Percentiles rank a stretch among this genome's conserved stretches.
Conservation (phyloP, 2,329 filamentous ascomycete species). For the Hypocrella siamensis region DNA sequence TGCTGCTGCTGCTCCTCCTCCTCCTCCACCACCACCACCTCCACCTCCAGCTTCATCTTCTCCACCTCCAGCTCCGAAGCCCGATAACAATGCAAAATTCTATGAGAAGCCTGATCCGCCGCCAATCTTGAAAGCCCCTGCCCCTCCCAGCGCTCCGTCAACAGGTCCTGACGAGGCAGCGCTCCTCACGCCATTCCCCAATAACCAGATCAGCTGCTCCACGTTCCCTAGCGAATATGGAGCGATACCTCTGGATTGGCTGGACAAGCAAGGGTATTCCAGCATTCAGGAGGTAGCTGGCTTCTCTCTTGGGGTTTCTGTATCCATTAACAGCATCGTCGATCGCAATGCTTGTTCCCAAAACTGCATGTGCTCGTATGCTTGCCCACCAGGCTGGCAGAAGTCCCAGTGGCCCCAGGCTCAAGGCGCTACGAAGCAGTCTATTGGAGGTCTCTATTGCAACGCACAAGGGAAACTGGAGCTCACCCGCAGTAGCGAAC, state of each 20-base stretch:
- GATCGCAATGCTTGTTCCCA: constrained; percentile 46
- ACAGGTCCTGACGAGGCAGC: no score
- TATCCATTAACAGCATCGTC: constrained; percentile 48
- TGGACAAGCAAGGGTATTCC: constrained; percentile 59
- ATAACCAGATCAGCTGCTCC: constrained; percentile 54
- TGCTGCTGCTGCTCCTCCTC: constrained; percentile 9
- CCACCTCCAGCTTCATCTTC: constrained; percentile 11
- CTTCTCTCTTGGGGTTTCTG: constrained; percentile 26
- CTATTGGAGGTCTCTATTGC: constrained; percentile 78
- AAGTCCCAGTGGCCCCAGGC: constrained; percentile 76
- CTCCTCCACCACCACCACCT: constrained; percentile 12
- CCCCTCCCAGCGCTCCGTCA: constrained; percentile 6
- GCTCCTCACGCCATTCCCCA: constrained; percentile 59
- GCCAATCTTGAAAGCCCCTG: neutral
- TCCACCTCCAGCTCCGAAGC: constrained; percentile 15
- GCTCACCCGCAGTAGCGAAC: constrained; percentile 52
- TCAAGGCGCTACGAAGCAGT: constrained; percentile 70
- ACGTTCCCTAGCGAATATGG: constrained; percentile 72
- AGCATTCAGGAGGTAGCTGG: constrained; percentile 54
- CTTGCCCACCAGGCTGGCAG: constrained; percentile 80
- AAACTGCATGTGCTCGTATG: constrained; percentile 79
- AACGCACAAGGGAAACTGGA: constrained; percentile 55
- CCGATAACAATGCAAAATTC: constrained; percentile 28
- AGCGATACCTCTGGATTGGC: constrained; percentile 53
- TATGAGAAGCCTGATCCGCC: constrained; percentile 26